phyloP scores from a whole-genome alignment of 495 filamentous ascomycete species.

The Penicillium argentinense region DNA sequence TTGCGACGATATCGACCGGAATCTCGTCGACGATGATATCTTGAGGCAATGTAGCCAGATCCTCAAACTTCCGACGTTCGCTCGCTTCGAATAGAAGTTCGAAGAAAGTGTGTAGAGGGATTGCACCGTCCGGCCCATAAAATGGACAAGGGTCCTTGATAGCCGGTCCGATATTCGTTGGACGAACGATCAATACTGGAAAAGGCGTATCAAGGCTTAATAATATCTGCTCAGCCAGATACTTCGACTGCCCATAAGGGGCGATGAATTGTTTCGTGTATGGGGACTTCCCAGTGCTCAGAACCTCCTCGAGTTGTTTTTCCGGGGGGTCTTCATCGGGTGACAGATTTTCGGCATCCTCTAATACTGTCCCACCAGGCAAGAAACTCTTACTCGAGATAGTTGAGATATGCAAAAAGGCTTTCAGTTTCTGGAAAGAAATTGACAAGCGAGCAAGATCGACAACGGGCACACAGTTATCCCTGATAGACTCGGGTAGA shows the following conservation, averaged over 20 bases:
- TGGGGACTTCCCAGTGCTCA: constrained; percentile 2
- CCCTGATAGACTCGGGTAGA: constrained; percentile 4
- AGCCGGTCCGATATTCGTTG: constrained; percentile 19
- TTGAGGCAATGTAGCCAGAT: neutral
- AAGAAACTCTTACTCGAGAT: constrained; percentile 13
- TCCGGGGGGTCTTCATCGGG: neutral
- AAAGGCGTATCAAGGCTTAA: neutral
- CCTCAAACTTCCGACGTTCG: too few relatives aligned
- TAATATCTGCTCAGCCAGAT: constrained; percentile 21
- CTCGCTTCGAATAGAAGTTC: neutral
- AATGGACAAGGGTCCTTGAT: constrained; percentile 20
- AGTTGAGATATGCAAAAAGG: constrained; percentile 18
- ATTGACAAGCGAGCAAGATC: neutral
- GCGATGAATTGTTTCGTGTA: constrained; percentile 8
- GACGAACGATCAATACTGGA: constrained; percentile 18
- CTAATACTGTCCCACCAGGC: constrained; percentile 8
- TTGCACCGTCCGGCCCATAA: constrained; percentile 13
- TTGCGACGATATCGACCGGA: constrained; percentile 9
- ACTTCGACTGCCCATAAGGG: constrained; percentile 22
- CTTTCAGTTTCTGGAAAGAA: constrained; percentile 7
- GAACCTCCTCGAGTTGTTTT: constrained; percentile 5
- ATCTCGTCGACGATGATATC: constrained; percentile 7
- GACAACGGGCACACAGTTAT: constrained; percentile 12
- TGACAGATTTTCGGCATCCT: constrained; percentile 4
- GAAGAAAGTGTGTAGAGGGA: neutral